Base-by-base conservation (phyloP, 176 grass and related monocot genomes). In the Saccharum spontaneum region DNA sequence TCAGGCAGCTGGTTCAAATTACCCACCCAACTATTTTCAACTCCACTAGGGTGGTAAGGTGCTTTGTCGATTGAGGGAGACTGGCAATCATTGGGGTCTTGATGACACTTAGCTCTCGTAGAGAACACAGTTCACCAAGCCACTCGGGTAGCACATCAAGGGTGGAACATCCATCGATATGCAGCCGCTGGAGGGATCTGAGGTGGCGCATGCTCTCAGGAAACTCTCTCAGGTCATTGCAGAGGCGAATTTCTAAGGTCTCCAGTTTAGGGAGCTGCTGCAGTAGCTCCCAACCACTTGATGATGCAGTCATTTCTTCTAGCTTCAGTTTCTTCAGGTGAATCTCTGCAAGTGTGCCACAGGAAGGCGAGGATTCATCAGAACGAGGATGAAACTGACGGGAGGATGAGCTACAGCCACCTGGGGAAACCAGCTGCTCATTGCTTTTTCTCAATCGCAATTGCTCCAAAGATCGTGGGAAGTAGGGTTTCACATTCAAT, bases 201-300 rank as follows among this genome's bases (percentile, higher is more conserved):
- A 82, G 79, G 24, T 36, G 1, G 7, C 28, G 65, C 22, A 82
- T 54, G 80, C 41, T 83, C 33, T 83, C 14, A 16, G 80, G 80
- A 54, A 83, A 72, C 16, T 39, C 5, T 24, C 11, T 39, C 65
- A 72, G 66, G n/a, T 72, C 69, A 40, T 15, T 36, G 14, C 80
- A 82, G 43, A 22, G 8, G 10, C 10, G 13, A 69, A 82, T 50
- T 10, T 39, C 38, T 30, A 82, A 57, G 20, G 15, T 7, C 11
- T 22, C 49, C 44, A 75, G 71, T 50, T 7, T 8, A 18, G 14
- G 33, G 24, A 52, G 15, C 2, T 33, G 45, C 6, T 30, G 43
- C 44, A 75, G 71, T 1, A 50, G 10, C 7, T 10, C 69, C 67
- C 80, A 82, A n/a, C 28, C 80, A 75, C 43, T 3, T 30, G 23